Evolutionary conservation across 345 rosid genomes (phyloP).

Genomic region (Citrus sp.): DNA sequence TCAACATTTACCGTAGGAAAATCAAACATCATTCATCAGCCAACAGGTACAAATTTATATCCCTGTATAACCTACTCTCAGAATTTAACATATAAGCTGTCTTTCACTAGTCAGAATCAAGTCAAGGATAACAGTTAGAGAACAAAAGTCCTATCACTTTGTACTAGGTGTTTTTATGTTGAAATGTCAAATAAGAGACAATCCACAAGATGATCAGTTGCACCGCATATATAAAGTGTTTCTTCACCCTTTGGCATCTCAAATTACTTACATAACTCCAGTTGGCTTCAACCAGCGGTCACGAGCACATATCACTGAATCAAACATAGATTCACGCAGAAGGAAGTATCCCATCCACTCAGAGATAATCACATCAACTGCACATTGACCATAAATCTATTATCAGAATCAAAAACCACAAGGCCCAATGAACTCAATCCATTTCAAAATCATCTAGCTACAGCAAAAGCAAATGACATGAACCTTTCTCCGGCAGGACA

Average conservation of each 20-base stretch:
- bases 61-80: background rate
- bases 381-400: conserved; percentile 18
- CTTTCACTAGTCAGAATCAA: background rate
- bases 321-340: conserved; percentile 96
- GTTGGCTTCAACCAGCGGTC: conserved; percentile 94
- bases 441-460: background rate
- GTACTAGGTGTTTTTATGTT: background rate
- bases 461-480: background rate
- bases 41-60: background rate
- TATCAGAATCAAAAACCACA: background rate
- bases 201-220: background rate
- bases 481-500: conserved; percentile 88
- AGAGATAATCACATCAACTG: conserved; percentile 97
- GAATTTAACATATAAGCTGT: background rate
- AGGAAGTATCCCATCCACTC: conserved; percentile 99
- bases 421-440: background rate
- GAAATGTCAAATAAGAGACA: background rate
- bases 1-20: background rate
- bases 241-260: background rate
- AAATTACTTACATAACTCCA: conserved; percentile 79
- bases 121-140: background rate
- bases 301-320: conserved; percentile 95
- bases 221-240: background rate
- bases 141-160: background rate
- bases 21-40: background rate